These are phyloP conservation scores for Taphrina wiesneri DNA, from an alignment of 1,139 yeast genomes.

Conservation along the genomic window DNA sequence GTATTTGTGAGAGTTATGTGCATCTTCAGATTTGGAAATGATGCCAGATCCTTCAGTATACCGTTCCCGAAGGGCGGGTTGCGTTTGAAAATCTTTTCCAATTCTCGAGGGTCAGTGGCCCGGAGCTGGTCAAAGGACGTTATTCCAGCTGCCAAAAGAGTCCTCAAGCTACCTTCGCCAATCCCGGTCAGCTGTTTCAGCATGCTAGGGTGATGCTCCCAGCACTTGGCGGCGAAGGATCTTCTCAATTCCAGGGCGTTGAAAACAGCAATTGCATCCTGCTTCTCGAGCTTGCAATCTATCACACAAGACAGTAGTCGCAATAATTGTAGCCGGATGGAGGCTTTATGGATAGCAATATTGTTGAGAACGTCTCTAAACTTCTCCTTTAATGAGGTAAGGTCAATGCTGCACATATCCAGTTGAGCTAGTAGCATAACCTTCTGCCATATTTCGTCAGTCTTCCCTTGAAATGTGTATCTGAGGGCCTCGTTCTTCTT, in stretches of 20 bases:
- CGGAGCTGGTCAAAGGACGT: constrained; percentile 45
- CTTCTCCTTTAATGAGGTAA: constrained; percentile 49
- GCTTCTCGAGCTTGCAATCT: constrained; percentile 50
- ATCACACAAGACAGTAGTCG: constrained; percentile 51
- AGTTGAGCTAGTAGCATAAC: constrained; percentile 8
- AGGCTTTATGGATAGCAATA: constrained; percentile 51
- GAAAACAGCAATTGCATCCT: constrained; percentile 50
- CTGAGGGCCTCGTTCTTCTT: constrained; percentile 48
- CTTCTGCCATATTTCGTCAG: constrained; percentile 41
- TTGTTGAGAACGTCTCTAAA: constrained; percentile 47
- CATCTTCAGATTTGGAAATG: constrained; percentile 45
- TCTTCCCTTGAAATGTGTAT: constrained; percentile 45
- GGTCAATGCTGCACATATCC: constrained; percentile 49
- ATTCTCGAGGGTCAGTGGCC: constrained; percentile 44
- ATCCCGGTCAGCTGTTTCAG: constrained; percentile 53
- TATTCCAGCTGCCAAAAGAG: constrained; percentile 48
- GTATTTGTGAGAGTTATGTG: constrained; percentile 10
- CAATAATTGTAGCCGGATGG: constrained; percentile 49
- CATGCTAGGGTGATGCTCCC: constrained; percentile 53
- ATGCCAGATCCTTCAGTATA: constrained; percentile 43
- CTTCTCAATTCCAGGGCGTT: constrained; percentile 48
- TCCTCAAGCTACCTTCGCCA: constrained; percentile 49
- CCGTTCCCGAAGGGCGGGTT: constrained; percentile 50
- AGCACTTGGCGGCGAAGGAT: constrained; percentile 50
- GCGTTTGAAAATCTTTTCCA: constrained; percentile 50